Percentiles rank a stretch among this genome's conserved stretches.
phyloP scores from a whole-genome alignment of 129 eudicot species.

The Erigeron canadensis region DNA sequence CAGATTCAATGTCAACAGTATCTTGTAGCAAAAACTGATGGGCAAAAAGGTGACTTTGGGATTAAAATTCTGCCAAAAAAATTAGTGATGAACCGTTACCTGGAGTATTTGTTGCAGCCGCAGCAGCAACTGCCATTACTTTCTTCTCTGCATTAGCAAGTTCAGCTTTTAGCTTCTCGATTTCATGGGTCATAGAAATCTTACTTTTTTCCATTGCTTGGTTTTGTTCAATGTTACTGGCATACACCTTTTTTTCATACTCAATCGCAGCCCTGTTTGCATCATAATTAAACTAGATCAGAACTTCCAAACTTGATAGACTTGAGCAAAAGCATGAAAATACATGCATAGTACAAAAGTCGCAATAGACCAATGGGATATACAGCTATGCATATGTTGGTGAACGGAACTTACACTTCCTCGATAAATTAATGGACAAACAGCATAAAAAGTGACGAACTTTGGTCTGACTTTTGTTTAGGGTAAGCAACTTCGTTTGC shows the following conservation, averaged over 20 bases:
- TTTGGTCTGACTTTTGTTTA: too few species aligned
- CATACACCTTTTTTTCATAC: slow-evolving; percentile 58
- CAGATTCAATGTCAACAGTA: not conserved
- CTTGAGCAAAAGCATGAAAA: too few species aligned
- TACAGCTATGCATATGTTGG: too few species aligned
- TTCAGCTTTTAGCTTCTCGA: slow-evolving; percentile 59
- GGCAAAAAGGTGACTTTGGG: slow-evolving; percentile 8
- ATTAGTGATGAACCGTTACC: slow-evolving; percentile 25
- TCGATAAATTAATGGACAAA: not conserved
- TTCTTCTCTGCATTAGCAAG: slow-evolving; percentile 79
- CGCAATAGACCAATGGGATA: too few species aligned
- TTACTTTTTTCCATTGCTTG: slow-evolving; percentile 65
- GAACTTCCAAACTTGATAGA: too few species aligned
- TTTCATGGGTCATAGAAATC: slow-evolving; percentile 62
- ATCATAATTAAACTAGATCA: too few species aligned
- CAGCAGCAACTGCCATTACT: slow-evolving; percentile 71
- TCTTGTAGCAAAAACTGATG: not conserved
- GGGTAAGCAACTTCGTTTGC: too few species aligned
- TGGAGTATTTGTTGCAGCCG: slow-evolving; percentile 56
- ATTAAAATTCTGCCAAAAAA: not conserved
- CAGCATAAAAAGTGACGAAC: too few species aligned
- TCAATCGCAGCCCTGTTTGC: slow-evolving; percentile 72
- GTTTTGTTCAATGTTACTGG: slow-evolving; percentile 45
- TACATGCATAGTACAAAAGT: too few species aligned
- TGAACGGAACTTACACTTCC: not conserved